Evolutionary conservation across 2,329 filamentous ascomycete species (phyloP).

Genomic region (Sporothrix pallida): DNA sequence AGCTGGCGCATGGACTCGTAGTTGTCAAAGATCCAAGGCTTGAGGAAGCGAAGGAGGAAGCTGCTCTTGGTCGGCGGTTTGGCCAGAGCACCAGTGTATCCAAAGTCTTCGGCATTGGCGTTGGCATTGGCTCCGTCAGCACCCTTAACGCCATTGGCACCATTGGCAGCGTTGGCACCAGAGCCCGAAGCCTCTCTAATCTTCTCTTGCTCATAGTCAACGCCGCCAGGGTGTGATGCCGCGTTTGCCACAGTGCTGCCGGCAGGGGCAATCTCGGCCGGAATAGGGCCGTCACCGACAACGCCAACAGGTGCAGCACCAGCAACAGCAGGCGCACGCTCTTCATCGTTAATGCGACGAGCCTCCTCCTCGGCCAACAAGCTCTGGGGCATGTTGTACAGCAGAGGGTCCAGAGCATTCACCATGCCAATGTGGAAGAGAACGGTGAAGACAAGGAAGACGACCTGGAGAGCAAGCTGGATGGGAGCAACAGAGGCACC

Average conservation of each 20-base stretch:
- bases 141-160: neutral
- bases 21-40: slow-evolving; percentile 77
- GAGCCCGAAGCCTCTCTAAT: slow-evolving; percentile 36
- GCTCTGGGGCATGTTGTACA: slow-evolving; percentile 81
- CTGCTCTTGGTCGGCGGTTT: slow-evolving; percentile 57
- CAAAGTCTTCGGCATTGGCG: neutral
- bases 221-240: neutral
- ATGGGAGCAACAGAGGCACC: slow-evolving; percentile 69
- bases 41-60: slow-evolving; percentile 70
- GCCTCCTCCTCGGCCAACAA: slow-evolving; percentile 57
- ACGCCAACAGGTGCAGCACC: neutral
- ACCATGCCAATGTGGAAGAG: slow-evolving; percentile 78
- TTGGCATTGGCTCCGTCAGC: neutral
- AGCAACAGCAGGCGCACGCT: slow-evolving; percentile 35
- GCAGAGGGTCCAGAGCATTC: slow-evolving; percentile 73
- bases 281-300: slow-evolving; percentile 32
- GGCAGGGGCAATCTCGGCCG: slow-evolving; percentile 37
- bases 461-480: slow-evolving; percentile 74
- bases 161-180: neutral
- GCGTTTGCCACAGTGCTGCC: slow-evolving; percentile 23
- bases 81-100: slow-evolving; percentile 39
- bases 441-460: slow-evolving; percentile 74
- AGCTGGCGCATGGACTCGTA: slow-evolving; percentile 73
- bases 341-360: slow-evolving; percentile 40
- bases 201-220: slow-evolving; percentile 37